Evolutionary conservation across 257 asterid genomes (phyloP).

Genomic region (Nicotiana attenuata): DNA sequence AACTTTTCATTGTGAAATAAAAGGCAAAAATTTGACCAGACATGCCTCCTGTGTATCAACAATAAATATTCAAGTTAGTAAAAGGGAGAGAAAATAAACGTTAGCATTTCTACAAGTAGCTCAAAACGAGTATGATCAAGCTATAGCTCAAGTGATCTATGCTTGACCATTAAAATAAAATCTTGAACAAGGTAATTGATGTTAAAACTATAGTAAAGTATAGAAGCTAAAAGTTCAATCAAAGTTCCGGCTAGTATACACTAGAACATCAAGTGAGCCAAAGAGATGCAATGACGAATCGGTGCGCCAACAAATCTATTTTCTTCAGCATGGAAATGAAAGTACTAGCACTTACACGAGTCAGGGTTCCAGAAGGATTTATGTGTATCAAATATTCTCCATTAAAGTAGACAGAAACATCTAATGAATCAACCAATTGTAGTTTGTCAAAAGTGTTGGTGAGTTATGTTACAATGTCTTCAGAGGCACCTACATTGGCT

Average conservation of each 20-base stretch:
- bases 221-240: neutral
- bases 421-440: neutral
- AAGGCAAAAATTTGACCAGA: slow-evolving; percentile 82
- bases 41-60: slow-evolving; percentile 69
- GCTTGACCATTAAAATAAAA: neutral
- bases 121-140: neutral
- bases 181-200: neutral
- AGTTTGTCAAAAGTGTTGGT: neutral
- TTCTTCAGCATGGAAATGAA: neutral
- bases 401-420: neutral
- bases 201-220: neutral
- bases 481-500: neutral
- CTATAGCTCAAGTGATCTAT: neutral
- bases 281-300: neutral
- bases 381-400: neutral
- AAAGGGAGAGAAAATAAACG: neutral
- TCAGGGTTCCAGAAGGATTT: neutral
- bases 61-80: slow-evolving; percentile 2
- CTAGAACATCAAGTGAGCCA: neutral
- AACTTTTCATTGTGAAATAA: slow-evolving; percentile 62
- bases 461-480: neutral
- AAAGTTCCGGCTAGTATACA: neutral
- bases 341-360: neutral
- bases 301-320: neutral
- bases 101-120: neutral